phyloP scores from a whole-genome alignment of 805 yeast species.

The Ascoidea rubescens region DNA sequence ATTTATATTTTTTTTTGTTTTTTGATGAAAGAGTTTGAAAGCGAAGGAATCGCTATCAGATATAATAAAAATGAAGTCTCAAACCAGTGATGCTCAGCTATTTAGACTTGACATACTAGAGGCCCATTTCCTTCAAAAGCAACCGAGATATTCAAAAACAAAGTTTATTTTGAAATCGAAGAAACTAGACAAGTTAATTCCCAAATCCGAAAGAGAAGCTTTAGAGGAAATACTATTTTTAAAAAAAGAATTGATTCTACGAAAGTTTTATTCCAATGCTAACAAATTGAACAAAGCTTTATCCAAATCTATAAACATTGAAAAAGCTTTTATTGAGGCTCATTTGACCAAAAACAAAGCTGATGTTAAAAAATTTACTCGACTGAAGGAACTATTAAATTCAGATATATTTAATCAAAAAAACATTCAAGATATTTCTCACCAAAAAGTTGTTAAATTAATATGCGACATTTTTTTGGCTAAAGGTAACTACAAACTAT shows the following conservation, averaged over 20 bases:
- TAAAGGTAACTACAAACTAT: constrained; percentile 17
- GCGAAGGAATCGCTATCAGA: no score
- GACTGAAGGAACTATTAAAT: background rate
- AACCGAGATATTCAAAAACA: constrained; percentile 36
- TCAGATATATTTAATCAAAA: constrained; percentile 2
- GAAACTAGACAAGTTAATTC: constrained; percentile 27
- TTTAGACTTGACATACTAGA: constrained; percentile 40
- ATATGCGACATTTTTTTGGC: constrained; percentile 15
- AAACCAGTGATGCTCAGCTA: background rate
- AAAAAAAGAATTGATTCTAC: constrained; percentile 29
- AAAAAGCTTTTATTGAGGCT: background rate
- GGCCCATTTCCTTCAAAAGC: constrained; percentile 26
- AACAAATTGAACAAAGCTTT: constrained; percentile 28
- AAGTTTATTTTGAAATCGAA: constrained; percentile 19
- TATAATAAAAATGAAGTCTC: background rate
- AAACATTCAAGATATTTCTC: constrained; percentile 4
- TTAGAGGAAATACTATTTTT: constrained; percentile 27
- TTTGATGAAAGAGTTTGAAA: no score
- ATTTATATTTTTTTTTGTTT: no score
- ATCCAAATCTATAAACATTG: constrained; percentile 13
- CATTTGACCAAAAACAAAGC: no score
- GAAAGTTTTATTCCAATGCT: constrained; percentile 33
- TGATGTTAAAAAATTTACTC: background rate
- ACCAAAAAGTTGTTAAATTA: constrained; percentile 11
- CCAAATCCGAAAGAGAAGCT: constrained; percentile 29